Evolutionary conservation across 352 stramenopile genomes (phyloP), one percentile per base, ranked within the genome.

Genomic region (Globisporangium splendens): DNA sequence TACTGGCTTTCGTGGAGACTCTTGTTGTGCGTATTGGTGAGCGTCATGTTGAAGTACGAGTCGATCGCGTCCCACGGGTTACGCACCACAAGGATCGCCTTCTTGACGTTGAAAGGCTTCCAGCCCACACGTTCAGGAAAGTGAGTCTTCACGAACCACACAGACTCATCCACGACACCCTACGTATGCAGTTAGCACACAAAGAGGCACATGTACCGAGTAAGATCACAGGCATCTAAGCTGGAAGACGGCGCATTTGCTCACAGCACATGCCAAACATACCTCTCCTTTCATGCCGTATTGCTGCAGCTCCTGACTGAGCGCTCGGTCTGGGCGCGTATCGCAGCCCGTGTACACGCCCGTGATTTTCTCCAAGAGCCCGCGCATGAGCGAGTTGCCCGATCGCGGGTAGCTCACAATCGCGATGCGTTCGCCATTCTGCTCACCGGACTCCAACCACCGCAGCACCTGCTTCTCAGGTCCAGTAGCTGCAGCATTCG

Each of bases 31-130:
- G 89, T 93, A 66, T 98, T 97, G 17, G 92, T 98, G 52, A 98
- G 74, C 49, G 86, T 96, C 80, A 99, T 96, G 75, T 99, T 99
- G 68, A 98, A 99, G 76, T 99, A 99, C 49, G 95, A 99, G 61
- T 99, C 95, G 70, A 99, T 99, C 22, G 96, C 91, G 85, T 99
- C 97, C 82, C 96, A 99, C 1, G 96, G 97, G 70, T 99, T 99
- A 46, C 97, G 85, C 58, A 95, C 84, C 10, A 95, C 84, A 14
- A 95, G 69, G 56, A 95, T 93, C n/a, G 83, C 80, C 51, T 93
- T 93, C 54, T 91, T 71, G 39, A 75, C 72, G 41, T 63, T 75
- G 65, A 91, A 89, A 18, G 65, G 66, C 69, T 91, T 87, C 83
- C 82, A 97, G 46, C 97, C 97, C n/a, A 86, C 81, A 21, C 97